Conservation (phyloP, 2,329 filamentous ascomycete genomes). For the Colletotrichum chlorophyti region DNA sequence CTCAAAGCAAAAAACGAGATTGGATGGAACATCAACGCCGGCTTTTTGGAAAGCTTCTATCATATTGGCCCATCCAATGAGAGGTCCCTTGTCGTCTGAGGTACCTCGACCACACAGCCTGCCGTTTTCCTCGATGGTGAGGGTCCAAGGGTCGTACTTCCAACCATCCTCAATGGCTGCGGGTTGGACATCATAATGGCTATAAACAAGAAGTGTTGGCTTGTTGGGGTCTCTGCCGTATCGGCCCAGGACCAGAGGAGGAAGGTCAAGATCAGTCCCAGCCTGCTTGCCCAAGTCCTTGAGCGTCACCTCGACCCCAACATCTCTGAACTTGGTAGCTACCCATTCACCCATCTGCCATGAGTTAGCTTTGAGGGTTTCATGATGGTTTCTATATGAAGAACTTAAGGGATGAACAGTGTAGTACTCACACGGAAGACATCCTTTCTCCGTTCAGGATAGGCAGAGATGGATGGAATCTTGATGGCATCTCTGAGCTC, state of each 20-base stretch:
- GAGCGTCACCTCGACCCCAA: constrained; percentile 88
- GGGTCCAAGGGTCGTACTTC: constrained; percentile 91
- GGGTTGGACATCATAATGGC: constrained; percentile 98
- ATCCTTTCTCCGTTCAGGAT: constrained; percentile 86
- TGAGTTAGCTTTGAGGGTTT: background rate
- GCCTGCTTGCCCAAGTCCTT: constrained; percentile 90
- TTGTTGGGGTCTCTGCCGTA: constrained; percentile 93
- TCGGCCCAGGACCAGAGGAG: constrained; percentile 87
- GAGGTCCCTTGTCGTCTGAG: constrained; percentile 97
- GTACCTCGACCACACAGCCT: constrained; percentile 95
- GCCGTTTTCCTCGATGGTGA: constrained; percentile 86
- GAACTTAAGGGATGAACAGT: background rate
- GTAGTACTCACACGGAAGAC: constrained; percentile 69
- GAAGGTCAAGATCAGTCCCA: constrained; percentile 87
- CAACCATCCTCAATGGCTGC: constrained; percentile 93
- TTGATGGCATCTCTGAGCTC: constrained; percentile 84
- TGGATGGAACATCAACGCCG: constrained; percentile 92
- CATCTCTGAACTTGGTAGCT: constrained; percentile 78
- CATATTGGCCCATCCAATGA: constrained; percentile 96
- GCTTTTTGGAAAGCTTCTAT: constrained; percentile 98
- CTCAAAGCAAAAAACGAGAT: constrained; percentile 99
- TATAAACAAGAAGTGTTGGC: constrained; percentile 94
- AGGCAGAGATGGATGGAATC: constrained; percentile 93
- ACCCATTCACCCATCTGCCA: constrained; percentile 90
- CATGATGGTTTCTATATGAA: background rate